phyloP scores from a whole-genome alignment of 345 rosid species.

The Cochlearia excelsa region DNA sequence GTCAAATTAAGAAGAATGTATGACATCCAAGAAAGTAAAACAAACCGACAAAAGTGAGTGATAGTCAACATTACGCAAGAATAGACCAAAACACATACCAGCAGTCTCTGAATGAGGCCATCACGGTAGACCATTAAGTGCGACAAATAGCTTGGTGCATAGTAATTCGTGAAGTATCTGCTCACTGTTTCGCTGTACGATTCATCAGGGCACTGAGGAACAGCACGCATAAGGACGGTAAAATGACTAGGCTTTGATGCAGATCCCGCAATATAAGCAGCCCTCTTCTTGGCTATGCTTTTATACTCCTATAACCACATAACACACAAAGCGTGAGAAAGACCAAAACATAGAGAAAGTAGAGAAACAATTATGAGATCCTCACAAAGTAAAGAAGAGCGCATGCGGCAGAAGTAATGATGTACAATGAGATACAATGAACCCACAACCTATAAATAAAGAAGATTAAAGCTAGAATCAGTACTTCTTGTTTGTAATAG shows the following conservation, averaged over 20 bases:
- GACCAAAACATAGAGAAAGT: slow-evolving; percentile 2
- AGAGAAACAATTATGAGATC: slow-evolving; percentile 16
- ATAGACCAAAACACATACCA: slow-evolving; percentile 49
- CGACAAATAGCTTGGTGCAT: slow-evolving; percentile 72
- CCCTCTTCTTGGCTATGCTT: slow-evolving; percentile 68
- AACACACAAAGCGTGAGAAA: neutral
- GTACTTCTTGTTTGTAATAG: neutral
- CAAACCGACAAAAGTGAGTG: slow-evolving; percentile 3
- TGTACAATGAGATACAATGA: slow-evolving; percentile 77
- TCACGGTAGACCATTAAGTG: slow-evolving; percentile 75
- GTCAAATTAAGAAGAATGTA: neutral
- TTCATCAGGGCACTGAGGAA: slow-evolving; percentile 62
- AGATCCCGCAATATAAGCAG: slow-evolving; percentile 54
- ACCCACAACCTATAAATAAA: slow-evolving; percentile 72
- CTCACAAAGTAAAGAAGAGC: slow-evolving; percentile 87
- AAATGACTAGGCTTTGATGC: slow-evolving; percentile 71
- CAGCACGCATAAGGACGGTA: slow-evolving; percentile 77
- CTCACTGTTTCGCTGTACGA: slow-evolving; percentile 69
- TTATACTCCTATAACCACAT: slow-evolving; percentile 59
- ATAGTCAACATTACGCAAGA: slow-evolving; percentile 12
- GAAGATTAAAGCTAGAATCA: slow-evolving; percentile 11
- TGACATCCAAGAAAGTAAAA: slow-evolving; percentile 7
- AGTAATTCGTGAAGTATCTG: slow-evolving; percentile 61
- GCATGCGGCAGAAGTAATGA: slow-evolving; percentile 67
- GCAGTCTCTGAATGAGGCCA: slow-evolving; percentile 59